A percentile compares a stretch with the other conserved stretches of the same genome.
These are phyloP conservation scores for Boletus insuetus DNA, from an alignment of 768 basidiomycete genomes.

Conservation along the genomic window DNA sequence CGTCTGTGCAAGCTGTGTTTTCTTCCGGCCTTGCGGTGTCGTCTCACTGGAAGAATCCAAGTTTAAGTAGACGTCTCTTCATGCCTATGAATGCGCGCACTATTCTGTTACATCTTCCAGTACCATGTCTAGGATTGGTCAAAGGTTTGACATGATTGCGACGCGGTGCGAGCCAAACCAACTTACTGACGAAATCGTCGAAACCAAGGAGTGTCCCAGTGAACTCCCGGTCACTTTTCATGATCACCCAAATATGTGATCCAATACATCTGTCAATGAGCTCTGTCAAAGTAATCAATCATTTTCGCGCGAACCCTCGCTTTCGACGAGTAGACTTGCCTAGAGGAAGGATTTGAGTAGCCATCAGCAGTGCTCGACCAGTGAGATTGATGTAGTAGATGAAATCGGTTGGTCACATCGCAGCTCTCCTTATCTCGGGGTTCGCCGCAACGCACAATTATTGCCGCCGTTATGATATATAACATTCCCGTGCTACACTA, in stretches of 20 bases:
- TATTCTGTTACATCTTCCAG: slow-evolving; percentile 96
- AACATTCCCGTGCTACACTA: slow-evolving; percentile 17
- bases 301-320: neutral
- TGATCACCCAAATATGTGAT: slow-evolving; percentile 95
- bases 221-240: slow-evolving; percentile 97
- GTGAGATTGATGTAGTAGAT: slow-evolving; percentile 1
- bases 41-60: slow-evolving; percentile 58
- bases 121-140: slow-evolving; percentile 68
- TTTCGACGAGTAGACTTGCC: slow-evolving; percentile 42
- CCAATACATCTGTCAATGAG: slow-evolving; percentile 98
- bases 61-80: neutral
- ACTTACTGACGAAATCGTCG: slow-evolving; percentile 99
- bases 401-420: neutral
- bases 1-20: slow-evolving; percentile 82
- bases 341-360: slow-evolving; percentile 91
- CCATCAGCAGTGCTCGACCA: slow-evolving; percentile 53
- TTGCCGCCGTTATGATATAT: slow-evolving; percentile 15
- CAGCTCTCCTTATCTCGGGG: slow-evolving; percentile 4
- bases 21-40: slow-evolving; percentile 78
- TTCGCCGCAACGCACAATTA: slow-evolving; percentile 15
- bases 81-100: slow-evolving; percentile 45
- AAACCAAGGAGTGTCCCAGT: slow-evolving; percentile 93
- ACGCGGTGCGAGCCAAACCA: neutral
- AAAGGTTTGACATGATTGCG: neutral
- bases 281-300: slow-evolving; percentile 45